phyloP scores from a whole-genome alignment of 768 basidiomycete genomes.

The Trametes coccinea region DNA sequence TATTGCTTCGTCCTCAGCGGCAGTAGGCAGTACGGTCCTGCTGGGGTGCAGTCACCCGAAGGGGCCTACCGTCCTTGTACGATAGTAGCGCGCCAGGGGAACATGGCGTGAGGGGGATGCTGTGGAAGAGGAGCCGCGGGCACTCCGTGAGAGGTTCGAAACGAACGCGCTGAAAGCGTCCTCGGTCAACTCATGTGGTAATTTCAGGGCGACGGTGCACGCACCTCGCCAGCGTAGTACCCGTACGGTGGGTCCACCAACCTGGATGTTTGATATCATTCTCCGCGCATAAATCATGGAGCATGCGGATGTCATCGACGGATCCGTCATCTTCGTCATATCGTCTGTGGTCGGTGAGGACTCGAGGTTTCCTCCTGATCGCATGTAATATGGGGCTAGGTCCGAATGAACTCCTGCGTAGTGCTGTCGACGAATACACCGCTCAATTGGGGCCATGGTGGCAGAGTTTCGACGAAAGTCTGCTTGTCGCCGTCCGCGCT shows the following conservation, averaged over 20 bases:
- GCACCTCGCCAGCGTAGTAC: slow-evolving; percentile 16
- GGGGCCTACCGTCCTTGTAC: too few species aligned
- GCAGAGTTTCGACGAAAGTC: too few species aligned
- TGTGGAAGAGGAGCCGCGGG: not conserved
- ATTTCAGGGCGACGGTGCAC: not conserved
- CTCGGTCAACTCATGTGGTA: not conserved
- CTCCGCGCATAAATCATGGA: slow-evolving; percentile 7
- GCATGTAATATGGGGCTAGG: not conserved
- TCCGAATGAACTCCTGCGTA: not conserved
- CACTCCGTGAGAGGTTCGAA: not conserved
- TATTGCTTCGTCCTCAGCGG: too few species aligned
- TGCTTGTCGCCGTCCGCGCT: too few species aligned
- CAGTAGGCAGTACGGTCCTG: too few species aligned
- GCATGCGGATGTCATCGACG: slow-evolving; percentile 1
- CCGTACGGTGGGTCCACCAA: slow-evolving; percentile 16
- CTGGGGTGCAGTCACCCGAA: too few species aligned
- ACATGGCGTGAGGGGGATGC: too few species aligned
- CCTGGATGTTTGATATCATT: not conserved
- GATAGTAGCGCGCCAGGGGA: too few species aligned
- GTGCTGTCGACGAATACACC: not conserved
- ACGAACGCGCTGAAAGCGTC: not conserved
- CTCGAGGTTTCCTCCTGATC: not conserved
- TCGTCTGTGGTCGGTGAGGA: slow-evolving; percentile 10
- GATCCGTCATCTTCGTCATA: not conserved
- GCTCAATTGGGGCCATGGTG: too few species aligned